Conservation (phyloP, 2,329 filamentous ascomycete genomes). For the Botrytis medusae region DNA sequence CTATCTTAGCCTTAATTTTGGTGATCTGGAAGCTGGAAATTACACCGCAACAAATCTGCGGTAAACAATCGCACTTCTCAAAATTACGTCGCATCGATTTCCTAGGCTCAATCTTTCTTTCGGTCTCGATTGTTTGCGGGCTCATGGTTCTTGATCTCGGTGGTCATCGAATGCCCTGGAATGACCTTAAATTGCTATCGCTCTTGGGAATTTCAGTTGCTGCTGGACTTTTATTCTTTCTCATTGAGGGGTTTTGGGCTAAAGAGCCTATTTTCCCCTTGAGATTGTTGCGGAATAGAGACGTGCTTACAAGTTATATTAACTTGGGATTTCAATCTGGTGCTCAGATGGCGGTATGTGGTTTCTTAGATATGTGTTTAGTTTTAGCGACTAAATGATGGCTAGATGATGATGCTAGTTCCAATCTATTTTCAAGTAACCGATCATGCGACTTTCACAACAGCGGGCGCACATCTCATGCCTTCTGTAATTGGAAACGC, state of each 20-base stretch:
- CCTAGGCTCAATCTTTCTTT: slow-evolving; percentile 51
- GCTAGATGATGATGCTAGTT: slow-evolving; percentile 60
- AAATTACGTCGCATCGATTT: slow-evolving; percentile 55
- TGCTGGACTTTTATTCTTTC: slow-evolving; percentile 24
- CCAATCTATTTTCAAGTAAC: slow-evolving; percentile 71
- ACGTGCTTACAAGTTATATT: slow-evolving; percentile 53
- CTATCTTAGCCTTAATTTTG: slow-evolving; percentile 50
- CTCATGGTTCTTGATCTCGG: slow-evolving; percentile 51
- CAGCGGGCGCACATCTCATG: slow-evolving; percentile 60
- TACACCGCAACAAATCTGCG: slow-evolving; percentile 24
- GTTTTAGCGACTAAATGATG: neutral
- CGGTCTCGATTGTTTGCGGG: slow-evolving; percentile 44
- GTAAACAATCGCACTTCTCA: slow-evolving; percentile 22
- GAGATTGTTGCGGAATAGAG: slow-evolving; percentile 50
- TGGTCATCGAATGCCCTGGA: slow-evolving; percentile 45
- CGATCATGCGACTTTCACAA: slow-evolving; percentile 54
- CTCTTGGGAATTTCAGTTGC: slow-evolving; percentile 39
- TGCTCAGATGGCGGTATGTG: slow-evolving; percentile 55
- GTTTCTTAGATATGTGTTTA: neutral
- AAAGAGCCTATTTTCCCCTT: slow-evolving; percentile 61
- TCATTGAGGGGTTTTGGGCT: slow-evolving; percentile 41
- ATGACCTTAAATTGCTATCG: slow-evolving; percentile 37
- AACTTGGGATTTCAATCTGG: slow-evolving; percentile 54
- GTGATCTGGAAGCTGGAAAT: slow-evolving; percentile 31
- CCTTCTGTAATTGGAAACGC: slow-evolving; percentile 68